A percentile compares a stretch with the other conserved stretches of the same genome.
Evolutionary conservation across 805 yeast genomes (phyloP).

Genomic region (Priceomyces carsonii): DNA sequence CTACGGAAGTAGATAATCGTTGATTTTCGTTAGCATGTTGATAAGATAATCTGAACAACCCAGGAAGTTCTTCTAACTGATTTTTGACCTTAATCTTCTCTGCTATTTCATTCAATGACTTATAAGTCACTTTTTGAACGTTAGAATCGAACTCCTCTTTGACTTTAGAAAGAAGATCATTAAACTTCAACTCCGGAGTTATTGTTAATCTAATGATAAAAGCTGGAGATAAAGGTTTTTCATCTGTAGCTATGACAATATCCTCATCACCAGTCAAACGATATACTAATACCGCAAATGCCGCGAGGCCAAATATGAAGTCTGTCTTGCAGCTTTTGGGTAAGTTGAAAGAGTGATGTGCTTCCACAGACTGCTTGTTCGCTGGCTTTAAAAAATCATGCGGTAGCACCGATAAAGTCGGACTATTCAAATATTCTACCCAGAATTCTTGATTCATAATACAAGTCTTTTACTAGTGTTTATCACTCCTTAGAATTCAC

Average conservation of each 20-base stretch:
- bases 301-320: slow-evolving; percentile 61
- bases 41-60: slow-evolving; percentile 61
- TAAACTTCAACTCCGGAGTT: slow-evolving; percentile 55
- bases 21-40: slow-evolving; percentile 44
- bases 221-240: slow-evolving; percentile 30
- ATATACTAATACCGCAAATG: slow-evolving; percentile 68
- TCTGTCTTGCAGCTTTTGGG: slow-evolving; percentile 9
- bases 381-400: slow-evolving; percentile 82
- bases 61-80: slow-evolving; percentile 58
- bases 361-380: slow-evolving; percentile 65
- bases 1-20: slow-evolving; percentile 46
- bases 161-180: slow-evolving; percentile 50
- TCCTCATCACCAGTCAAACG: slow-evolving; percentile 95
- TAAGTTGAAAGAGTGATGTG: slow-evolving; percentile 36
- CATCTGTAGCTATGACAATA: slow-evolving; percentile 76
- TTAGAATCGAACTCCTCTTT: slow-evolving; percentile 38
- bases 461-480: background rate
- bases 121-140: slow-evolving; percentile 40
- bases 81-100: slow-evolving; percentile 48
- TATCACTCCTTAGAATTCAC: too few relatives aligned
- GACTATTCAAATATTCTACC: slow-evolving; percentile 66
- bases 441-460: slow-evolving; percentile 40
- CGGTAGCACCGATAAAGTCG: slow-evolving; percentile 86
- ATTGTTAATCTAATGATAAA: slow-evolving; percentile 65
- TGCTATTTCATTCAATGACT: slow-evolving; percentile 56